Evolutionary conservation across 2,329 filamentous ascomycete species (phyloP).

Genomic region (Apiospora kogelbergensis): DNA sequence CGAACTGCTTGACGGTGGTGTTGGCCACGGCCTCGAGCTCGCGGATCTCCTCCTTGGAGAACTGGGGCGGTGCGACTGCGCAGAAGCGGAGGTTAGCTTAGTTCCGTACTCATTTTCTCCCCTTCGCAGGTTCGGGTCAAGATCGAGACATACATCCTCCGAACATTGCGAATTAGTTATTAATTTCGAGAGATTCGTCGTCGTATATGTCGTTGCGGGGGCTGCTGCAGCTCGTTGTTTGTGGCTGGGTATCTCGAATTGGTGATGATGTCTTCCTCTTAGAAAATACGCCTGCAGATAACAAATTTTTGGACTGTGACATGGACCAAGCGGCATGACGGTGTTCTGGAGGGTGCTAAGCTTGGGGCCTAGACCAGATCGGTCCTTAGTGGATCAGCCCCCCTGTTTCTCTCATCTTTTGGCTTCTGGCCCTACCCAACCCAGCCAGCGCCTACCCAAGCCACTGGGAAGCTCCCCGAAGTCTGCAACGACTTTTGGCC

Average conservation of each 20-base stretch:
- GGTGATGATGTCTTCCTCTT: not conserved
- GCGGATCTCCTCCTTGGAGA: conserved; percentile 69
- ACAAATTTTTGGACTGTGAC: conserved; percentile 4
- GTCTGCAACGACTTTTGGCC: not conserved
- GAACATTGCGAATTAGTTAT: conserved; percentile 50
- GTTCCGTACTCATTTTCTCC: not conserved
- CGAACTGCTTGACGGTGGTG: conserved; percentile 65
- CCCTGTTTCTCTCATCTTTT: conserved; percentile 3
- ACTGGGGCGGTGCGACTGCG: conserved; percentile 55
- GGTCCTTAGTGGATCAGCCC: not conserved
- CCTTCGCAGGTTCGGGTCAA: not conserved
- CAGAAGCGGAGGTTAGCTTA: not conserved
- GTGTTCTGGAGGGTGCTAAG: not conserved
- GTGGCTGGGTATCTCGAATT: not conserved
- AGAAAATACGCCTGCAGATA: not conserved
- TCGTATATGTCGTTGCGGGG: not conserved
- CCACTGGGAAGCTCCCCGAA: not conserved
- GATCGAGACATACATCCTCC: conserved; percentile 54
- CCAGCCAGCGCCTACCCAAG: not conserved
- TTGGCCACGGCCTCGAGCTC: conserved; percentile 67
- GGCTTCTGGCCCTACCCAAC: not conserved
- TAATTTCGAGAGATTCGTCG: not conserved
- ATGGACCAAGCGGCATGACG: not conserved
- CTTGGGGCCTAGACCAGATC: not conserved
- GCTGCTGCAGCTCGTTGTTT: not conserved